These are phyloP conservation scores for Fusarium torulosum DNA, from an alignment of 2,329 filamentous ascomycete species.

Conservation along the genomic window DNA sequence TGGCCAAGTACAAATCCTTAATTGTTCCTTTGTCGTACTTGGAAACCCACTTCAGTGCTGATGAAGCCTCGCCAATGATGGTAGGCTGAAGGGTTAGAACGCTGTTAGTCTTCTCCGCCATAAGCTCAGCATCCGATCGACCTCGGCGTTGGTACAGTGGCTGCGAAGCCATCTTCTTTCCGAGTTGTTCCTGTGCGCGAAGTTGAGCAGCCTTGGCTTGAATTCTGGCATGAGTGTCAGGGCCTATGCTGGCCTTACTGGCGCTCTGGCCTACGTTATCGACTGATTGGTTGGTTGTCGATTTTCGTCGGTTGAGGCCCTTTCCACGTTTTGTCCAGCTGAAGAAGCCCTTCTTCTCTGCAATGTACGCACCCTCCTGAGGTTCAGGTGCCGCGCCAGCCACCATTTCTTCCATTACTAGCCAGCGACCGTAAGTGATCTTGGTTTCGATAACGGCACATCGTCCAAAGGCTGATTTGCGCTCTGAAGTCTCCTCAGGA, in stretches of 20 bases:
- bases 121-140: slow-evolving; percentile 67
- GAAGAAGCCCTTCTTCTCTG: slow-evolving; percentile 95
- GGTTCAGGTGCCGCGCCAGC: slow-evolving; percentile 91
- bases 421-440: slow-evolving; percentile 85
- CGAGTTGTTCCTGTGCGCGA: slow-evolving; percentile 76
- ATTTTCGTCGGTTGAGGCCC: slow-evolving; percentile 75
- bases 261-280: slow-evolving; percentile 60
- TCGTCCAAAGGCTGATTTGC: slow-evolving; percentile 93
- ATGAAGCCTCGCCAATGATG: slow-evolving; percentile 87
- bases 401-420: slow-evolving; percentile 96
- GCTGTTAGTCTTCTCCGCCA: slow-evolving; percentile 84
- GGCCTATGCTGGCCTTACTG: slow-evolving; percentile 87
- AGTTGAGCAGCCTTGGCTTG: slow-evolving; percentile 90
- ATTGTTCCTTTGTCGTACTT: slow-evolving; percentile 93
- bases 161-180: slow-evolving; percentile 59
- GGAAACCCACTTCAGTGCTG: slow-evolving; percentile 96
- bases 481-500: slow-evolving; percentile 84
- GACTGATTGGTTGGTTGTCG: slow-evolving; percentile 72
- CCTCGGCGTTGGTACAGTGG: slow-evolving; percentile 61
- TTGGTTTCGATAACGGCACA: slow-evolving; percentile 92
- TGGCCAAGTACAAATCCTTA: slow-evolving; percentile 85
- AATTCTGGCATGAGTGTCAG: slow-evolving; percentile 92
- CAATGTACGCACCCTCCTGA: slow-evolving; percentile 87
- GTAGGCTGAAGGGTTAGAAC: slow-evolving; percentile 88
- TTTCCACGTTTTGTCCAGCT: slow-evolving; percentile 82